Base-by-base conservation (phyloP, 331 rosid genomes). In the Malus hybrid region DNA sequence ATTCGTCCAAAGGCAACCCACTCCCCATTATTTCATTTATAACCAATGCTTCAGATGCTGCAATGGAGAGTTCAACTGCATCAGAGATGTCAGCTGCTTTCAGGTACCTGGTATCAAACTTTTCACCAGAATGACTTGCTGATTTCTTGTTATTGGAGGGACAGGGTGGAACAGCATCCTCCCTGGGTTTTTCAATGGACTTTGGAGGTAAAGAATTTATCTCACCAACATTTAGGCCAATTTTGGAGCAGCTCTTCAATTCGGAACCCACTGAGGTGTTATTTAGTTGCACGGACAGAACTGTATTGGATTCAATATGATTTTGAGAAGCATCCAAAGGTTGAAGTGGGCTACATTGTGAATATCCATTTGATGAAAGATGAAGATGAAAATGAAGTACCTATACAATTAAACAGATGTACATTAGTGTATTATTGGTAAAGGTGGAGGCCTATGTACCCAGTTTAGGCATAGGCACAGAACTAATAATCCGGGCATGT, bases 41-140 rank as follows among this genome's bases (percentile, higher is more conserved):
- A 80, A 86, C 92, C 79, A 93, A 52, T 82, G 96, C 97, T 80
- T 93, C 98, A 34, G 98, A 93, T 75, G 98, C 98, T 19, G 85
- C 90, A 73, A 89, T 81, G 63, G 90, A 91, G 50, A 91, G 91
- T 67, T 93, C 90, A 74, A 90, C 86, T 73, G 93, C 93, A 81
- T 82, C 78, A 63, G 82, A 76, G 77, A 85, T 75, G 73, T 82
- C 90, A 74, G 80, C 76, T 82, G 53, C 80, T 83, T 81, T 78
- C 53, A 55, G 81, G 79, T 72, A 66, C 68, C 73, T 63, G 68
- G 71, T 72, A 57, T 70, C 65, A 57, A 77, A 71, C 70, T 75
- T 82, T 78, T 80, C 88, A 80, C 62, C 72, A 69, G 65, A 62
- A 34, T 75, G 83, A 32, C 72, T 78, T n/a, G 22, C 77, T 61